Conservation (phyloP, 1,139 yeast genomes). For the Magnusiomyces paraingens region DNA sequence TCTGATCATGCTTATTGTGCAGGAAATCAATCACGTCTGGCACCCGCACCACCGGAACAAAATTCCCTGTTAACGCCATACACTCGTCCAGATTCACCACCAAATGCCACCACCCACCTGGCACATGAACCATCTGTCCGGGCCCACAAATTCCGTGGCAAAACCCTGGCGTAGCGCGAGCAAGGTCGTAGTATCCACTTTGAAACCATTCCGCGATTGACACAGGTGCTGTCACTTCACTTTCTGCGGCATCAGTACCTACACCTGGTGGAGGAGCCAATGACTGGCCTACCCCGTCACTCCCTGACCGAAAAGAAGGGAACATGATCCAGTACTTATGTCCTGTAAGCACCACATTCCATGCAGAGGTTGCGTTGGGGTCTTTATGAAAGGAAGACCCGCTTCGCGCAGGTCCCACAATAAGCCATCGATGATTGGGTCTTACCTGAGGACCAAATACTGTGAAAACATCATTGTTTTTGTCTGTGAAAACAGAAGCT, state of each 20-base stretch:
- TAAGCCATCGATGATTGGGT: slow-evolving; percentile 89
- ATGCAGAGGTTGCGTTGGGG: slow-evolving; percentile 84
- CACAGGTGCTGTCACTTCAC: slow-evolving; percentile 87
- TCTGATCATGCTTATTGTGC: slow-evolving; percentile 58
- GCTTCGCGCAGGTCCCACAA: slow-evolving; percentile 70
- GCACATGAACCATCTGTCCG: slow-evolving; percentile 83
- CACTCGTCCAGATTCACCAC: slow-evolving; percentile 79
- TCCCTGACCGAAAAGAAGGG: slow-evolving; percentile 45
- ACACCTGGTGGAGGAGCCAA: slow-evolving; percentile 75
- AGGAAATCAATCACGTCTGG: slow-evolving; percentile 57
- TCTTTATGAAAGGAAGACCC: slow-evolving; percentile 93
- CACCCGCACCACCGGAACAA: slow-evolving; percentile 61
- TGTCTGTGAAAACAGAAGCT: slow-evolving; percentile 38
- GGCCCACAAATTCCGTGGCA: slow-evolving; percentile 68
- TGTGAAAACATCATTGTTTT: slow-evolving; percentile 31
- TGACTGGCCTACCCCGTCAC: slow-evolving; percentile 24
- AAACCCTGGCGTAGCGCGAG: slow-evolving; percentile 38
- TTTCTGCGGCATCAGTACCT: slow-evolving; percentile 64
- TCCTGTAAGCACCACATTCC: slow-evolving; percentile 77
- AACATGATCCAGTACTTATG: slow-evolving; percentile 83
- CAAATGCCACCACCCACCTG: slow-evolving; percentile 95
- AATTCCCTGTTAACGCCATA: slow-evolving; percentile 75
- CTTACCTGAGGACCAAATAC: slow-evolving; percentile 42
- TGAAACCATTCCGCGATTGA: slow-evolving; percentile 89
- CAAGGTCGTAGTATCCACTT: slow-evolving; percentile 71